Base-by-base conservation (phyloP, 2,329 filamentous ascomycete species). In the Aspergillus sp. region DNA sequence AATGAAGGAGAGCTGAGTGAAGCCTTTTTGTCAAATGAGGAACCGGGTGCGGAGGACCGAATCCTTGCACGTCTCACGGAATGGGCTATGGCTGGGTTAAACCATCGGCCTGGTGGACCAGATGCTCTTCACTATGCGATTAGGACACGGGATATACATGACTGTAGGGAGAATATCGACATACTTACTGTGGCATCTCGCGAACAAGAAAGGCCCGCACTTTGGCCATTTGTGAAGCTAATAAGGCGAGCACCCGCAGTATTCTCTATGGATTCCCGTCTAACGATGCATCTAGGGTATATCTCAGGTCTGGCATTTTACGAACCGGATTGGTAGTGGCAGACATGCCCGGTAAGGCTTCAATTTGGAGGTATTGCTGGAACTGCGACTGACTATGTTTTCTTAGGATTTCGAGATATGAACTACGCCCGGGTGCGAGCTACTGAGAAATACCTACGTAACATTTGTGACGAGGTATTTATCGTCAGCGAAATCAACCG, bases 201-300 rank as follows among this genome's bases (percentile, higher is more conserved):
- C 7, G 19, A 48, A 2, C 14, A 5, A 35, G 33, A 23, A 14
- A 17, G n/a, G 33, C 31, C 55, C 6, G 58, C 60, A 7, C 24
- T 66, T 4, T 68, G 65, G 65, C 66, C 65, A 4, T 68, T 65
- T 24, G 56, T 67, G 6, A 68, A 62, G 24, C 31, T 65, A 33
- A 59, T 67, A 15, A 62, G 58, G 66, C 66, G 31, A 31, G 50
- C 43, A 11, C 19, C 5, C n/a, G 9, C 37, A n/a, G n/a, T 35
- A 12, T 14, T 23, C 19, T 44, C 17, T 15, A 14, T 23, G 8
- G 6, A 41, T n/a, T n/a, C n/a, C 3, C 41, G 3, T 44, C 49
- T 61, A 37, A 61, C 33, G 17, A 41, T 33, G 0, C 3, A 9
- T 14, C 6, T 15, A 68, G 66, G 48, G 65, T 66, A 8, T 67